Evolutionary conservation across 768 basidiomycete genomes (phyloP).

Genomic region (Leccinum uliginosum): DNA sequence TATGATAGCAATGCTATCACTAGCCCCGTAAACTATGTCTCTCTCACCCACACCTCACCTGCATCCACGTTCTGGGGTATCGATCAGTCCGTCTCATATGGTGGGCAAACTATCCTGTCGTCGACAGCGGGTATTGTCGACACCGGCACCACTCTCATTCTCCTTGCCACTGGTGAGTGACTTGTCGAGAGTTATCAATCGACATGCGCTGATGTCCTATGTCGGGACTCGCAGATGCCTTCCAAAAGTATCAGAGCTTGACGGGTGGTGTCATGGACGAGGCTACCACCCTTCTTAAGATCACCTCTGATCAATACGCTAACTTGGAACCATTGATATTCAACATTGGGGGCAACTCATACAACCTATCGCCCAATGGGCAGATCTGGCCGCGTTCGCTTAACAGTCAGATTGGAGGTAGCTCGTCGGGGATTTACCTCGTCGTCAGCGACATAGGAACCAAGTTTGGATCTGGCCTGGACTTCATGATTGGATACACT

Average conservation of each 20-base stretch:
- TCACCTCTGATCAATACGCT: slow-evolving; percentile 20
- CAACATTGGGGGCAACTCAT: slow-evolving; percentile 12
- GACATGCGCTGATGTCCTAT: neutral
- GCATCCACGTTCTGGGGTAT: slow-evolving; percentile 23
- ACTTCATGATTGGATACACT: slow-evolving; percentile 19
- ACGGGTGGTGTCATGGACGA: slow-evolving; percentile 27
- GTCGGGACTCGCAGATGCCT: slow-evolving; percentile 17
- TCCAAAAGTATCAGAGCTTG: slow-evolving; percentile 9
- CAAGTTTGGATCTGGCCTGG: slow-evolving; percentile 8
- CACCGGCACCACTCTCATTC: slow-evolving; percentile 27
- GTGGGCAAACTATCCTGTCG: neutral
- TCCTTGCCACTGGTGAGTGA: slow-evolving; percentile 23
- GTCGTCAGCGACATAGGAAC: slow-evolving; percentile 20
- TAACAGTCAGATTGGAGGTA: slow-evolving; percentile 28
- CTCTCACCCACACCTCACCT: slow-evolving; percentile 22
- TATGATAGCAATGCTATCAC: slow-evolving; percentile 7
- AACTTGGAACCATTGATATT: slow-evolving; percentile 24
- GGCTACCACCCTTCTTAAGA: slow-evolving; percentile 21
- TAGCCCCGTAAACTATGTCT: slow-evolving; percentile 14
- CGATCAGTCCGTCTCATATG: slow-evolving; percentile 5
- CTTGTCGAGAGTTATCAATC: neutral
- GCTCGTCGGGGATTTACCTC: slow-evolving; percentile 23
- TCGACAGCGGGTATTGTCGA: slow-evolving; percentile 17
- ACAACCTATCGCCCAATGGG: slow-evolving; percentile 21
- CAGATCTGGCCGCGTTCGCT: slow-evolving; percentile 35